Evolutionary conservation across 2,329 filamentous ascomycete genomes (phyloP).

Genomic region (Clonostachys sp.): DNA sequence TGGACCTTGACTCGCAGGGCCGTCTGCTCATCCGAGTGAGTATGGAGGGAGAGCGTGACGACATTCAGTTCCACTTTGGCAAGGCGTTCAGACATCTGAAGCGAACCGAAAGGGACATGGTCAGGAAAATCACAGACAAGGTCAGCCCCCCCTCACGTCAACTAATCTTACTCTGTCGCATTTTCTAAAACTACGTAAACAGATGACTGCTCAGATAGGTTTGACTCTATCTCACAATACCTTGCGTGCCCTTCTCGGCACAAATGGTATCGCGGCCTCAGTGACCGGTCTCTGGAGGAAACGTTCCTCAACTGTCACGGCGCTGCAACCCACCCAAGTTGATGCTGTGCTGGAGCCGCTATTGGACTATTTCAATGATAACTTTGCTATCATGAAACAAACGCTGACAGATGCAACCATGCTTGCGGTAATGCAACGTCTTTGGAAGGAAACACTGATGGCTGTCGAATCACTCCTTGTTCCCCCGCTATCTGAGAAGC

Average conservation of each 20-base stretch:
- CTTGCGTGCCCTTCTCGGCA: slow-evolving; percentile 68
- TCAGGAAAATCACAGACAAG: slow-evolving; percentile 96
- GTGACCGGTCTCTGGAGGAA: slow-evolving; percentile 68
- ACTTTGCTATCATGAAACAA: slow-evolving; percentile 98
- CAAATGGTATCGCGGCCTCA: slow-evolving; percentile 63
- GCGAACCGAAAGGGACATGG: slow-evolving; percentile 96
- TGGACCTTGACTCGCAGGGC: slow-evolving; percentile 94
- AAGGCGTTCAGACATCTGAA: slow-evolving; percentile 95
- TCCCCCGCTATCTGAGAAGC: slow-evolving; percentile 91
- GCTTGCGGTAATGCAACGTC: slow-evolving; percentile 94
- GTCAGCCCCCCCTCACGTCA: slow-evolving; percentile 35
- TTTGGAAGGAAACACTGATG: slow-evolving; percentile 96
- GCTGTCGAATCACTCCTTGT: slow-evolving; percentile 89
- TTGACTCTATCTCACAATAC: slow-evolving; percentile 81
- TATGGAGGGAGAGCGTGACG: slow-evolving; percentile 97
- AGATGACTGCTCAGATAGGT: slow-evolving; percentile 92
- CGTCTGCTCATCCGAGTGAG: slow-evolving; percentile 84
- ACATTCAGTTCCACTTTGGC: slow-evolving; percentile 98
- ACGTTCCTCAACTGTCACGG: slow-evolving; percentile 47
- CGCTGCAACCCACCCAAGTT: slow-evolving; percentile 67
- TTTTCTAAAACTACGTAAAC: slow-evolving; percentile 7
- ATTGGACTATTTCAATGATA: slow-evolving; percentile 95
- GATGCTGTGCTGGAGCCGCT: slow-evolving; percentile 78
- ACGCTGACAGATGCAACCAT: slow-evolving; percentile 94
- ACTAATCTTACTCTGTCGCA: slow-evolving; percentile 2